Evolutionary conservation across 495 filamentous ascomycete genomes (phyloP).

Genomic region (Talaromyces adpressus): DNA sequence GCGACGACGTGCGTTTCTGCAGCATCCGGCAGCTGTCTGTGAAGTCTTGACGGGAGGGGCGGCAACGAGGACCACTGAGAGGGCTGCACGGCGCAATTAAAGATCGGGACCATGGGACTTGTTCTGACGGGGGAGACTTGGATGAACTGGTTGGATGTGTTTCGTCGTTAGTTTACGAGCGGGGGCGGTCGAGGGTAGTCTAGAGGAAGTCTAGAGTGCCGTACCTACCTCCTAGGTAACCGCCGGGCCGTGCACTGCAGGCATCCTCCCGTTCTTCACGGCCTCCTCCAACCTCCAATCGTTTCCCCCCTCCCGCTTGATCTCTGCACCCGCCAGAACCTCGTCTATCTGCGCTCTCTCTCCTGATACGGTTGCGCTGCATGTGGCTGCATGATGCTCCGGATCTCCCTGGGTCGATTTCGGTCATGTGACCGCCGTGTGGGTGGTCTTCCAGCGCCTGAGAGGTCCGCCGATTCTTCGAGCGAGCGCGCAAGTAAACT

Average conservation of each 20-base stretch:
- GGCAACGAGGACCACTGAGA: not conserved
- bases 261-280: constrained; percentile 9
- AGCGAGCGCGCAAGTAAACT: not conserved
- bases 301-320: constrained; percentile 2
- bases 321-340: not conserved
- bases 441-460: constrained; percentile 6
- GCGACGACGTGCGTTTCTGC: not conserved
- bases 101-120: not conserved
- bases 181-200: not conserved
- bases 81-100: not conserved
- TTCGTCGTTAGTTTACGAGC: not conserved
- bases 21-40: not conserved
- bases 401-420: constrained; percentile 9
- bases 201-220: too few relatives aligned
- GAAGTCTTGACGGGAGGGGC: not conserved
- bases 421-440: constrained; percentile 12
- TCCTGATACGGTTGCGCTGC: not conserved
- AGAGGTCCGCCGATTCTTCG: not conserved
- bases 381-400: constrained; percentile 9
- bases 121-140: not conserved
- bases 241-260: constrained; percentile 10
- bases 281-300: constrained; percentile 6
- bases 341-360: not conserved
- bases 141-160: not conserved
- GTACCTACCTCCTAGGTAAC: too few relatives aligned